Conservation (phyloP, 148 eudicot genomes). For the Rhododendron henanense region DNA sequence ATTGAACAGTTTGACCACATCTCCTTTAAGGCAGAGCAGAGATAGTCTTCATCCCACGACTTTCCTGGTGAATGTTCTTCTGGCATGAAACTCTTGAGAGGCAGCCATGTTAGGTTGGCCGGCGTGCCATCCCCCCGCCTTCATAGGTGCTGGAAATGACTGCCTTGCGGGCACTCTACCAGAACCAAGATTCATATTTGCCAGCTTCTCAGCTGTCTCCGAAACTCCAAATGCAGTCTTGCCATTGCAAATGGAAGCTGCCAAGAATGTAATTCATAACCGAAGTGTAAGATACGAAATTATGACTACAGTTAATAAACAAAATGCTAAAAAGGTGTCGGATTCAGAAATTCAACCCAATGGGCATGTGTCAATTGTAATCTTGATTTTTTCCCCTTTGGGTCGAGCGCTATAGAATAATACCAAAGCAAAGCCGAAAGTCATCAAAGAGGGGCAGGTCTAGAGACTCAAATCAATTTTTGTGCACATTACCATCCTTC, state of each 20-base stretch:
- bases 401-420: background rate
- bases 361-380: background rate
- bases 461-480: no score
- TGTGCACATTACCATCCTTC: no score
- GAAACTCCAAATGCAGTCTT: constrained; percentile 29
- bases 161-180: constrained; percentile 16
- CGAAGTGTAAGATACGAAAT: background rate
- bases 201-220: constrained; percentile 37
- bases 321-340: background rate
- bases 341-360: background rate
- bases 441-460: no score
- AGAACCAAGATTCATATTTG: constrained; percentile 37
- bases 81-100: constrained; percentile 28
- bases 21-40: background rate
- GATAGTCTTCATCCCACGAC: constrained; percentile 31
- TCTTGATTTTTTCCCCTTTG: background rate
- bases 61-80: constrained; percentile 31
- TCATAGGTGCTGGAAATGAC: constrained; percentile 35
- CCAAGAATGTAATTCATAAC: background rate
- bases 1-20: background rate
- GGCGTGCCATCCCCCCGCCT: constrained; percentile 47
- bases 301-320: background rate
- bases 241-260: constrained; percentile 31
- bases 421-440: background rate
- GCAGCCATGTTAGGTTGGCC: constrained; percentile 27